Evolutionary conservation across 1,139 yeast genomes (phyloP).

Genomic region (Geotrichum klebahnii): DNA sequence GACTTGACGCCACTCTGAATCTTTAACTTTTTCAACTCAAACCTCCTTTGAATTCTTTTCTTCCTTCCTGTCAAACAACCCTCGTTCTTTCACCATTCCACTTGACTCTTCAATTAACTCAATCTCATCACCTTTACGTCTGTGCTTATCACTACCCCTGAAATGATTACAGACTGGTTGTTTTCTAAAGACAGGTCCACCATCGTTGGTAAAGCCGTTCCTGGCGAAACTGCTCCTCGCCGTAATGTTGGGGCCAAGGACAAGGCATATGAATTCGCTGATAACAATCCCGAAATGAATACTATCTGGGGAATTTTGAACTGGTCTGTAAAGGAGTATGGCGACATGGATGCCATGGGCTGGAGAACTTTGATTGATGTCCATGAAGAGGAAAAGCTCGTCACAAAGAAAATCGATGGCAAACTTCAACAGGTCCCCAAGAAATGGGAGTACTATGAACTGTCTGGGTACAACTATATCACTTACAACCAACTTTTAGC

Average conservation of each 20-base stretch:
- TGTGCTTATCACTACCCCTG: too few relatives aligned
- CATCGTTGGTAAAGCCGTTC: slow-evolving; percentile 76
- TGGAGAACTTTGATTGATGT: slow-evolving; percentile 72
- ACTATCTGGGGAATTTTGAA: slow-evolving; percentile 68
- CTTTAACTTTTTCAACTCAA: too few relatives aligned
- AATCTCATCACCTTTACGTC: too few relatives aligned
- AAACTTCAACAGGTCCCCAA: slow-evolving; percentile 66
- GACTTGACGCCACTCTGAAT: too few relatives aligned
- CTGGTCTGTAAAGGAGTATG: slow-evolving; percentile 60
- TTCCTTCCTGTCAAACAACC: too few relatives aligned
- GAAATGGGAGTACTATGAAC: slow-evolving; percentile 82
- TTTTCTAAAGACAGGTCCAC: too few relatives aligned
- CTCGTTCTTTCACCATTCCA: too few relatives aligned
- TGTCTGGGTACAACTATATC: slow-evolving; percentile 64
- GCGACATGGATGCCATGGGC: slow-evolving; percentile 60
- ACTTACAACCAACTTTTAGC: slow-evolving; percentile 56
- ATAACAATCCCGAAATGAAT: slow-evolving; percentile 37
- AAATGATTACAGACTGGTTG: too few relatives aligned
- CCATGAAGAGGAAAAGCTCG: slow-evolving; percentile 69
- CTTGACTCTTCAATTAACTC: too few relatives aligned
- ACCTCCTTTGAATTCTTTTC: too few relatives aligned
- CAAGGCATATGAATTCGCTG: slow-evolving; percentile 42
- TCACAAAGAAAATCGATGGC: slow-evolving; percentile 77
- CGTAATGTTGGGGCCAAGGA: slow-evolving; percentile 62
- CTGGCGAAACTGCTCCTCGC: slow-evolving; percentile 90